Evolutionary conservation across 176 grass and related monocot species (phyloP), one percentile per base, ranked within the genome.

Genomic region (Aegilops longissima): DNA sequence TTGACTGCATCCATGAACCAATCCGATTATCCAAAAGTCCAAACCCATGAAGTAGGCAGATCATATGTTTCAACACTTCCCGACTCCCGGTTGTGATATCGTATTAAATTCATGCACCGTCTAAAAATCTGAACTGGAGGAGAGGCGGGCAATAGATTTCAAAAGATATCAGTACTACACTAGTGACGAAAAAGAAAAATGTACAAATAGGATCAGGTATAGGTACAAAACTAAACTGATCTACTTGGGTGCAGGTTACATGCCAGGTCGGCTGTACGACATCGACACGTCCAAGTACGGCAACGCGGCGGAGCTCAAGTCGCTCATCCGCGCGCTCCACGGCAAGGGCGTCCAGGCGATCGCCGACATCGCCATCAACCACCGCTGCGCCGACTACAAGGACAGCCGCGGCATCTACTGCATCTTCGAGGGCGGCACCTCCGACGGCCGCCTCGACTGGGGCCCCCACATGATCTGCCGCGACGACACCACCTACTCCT

Each of bases 401-500:
- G 86, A 93, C 68, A 6, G n/a, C 3, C 75, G 89, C 18, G 94
- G 94, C 70, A 90, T 93, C 76, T 91, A 95, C 74, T 93, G 90
- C 66, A 21, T 91, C 73, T 96, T 84, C 47, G 94, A 96, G 73
- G 94, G 94, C 59, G 94, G 94, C 44, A 96, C 94, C 3, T 0
- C 84, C 4, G 94, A 93, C 85, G 3, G 82, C 64, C 84, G 87
- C 56, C 89, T 96, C 0, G 94, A 96, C 78, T 96, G 94, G 94
- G 91, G 89, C 9, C 89, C 91, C 39, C 83, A 82, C 85, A 91
- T 91, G 94, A 96, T 96, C 70, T 96, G 94, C 84, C 90, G 81
- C 47, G 92, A 90, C 34, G 94, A 96, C 69, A 79, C 75, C 5
- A 49, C 63, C 33, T 93, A 86, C 89, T 93, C 88, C 0, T 87